A percentile compares a stretch with the other conserved stretches of the same genome.
Conservation (phyloP, 2,329 filamentous ascomycete species). For the Reticulascus tulasneorum region DNA sequence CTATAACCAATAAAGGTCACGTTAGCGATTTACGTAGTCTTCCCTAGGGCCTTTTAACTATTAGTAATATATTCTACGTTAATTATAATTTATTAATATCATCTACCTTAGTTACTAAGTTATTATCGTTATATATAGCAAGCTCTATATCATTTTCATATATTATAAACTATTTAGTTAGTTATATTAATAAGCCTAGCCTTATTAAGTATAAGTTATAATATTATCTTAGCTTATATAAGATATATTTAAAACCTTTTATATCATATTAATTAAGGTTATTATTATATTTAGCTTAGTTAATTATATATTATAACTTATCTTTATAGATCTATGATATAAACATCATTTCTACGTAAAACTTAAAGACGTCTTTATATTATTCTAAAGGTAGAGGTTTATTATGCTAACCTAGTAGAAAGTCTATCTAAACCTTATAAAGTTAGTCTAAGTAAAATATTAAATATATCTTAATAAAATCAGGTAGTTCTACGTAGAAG, state of each 20-base stretch:
- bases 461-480: too few species aligned
- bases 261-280: background rate
- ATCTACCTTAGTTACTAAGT: background rate
- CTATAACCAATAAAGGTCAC: background rate
- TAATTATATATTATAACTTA: background rate
- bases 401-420: too few species aligned
- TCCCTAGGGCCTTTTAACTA: background rate
- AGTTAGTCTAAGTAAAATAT: too few species aligned
- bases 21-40: background rate
- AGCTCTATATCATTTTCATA: background rate
- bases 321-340: background rate
- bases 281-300: background rate
- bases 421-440: too few species aligned
- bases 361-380: too few species aligned
- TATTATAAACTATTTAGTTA: too few species aligned
- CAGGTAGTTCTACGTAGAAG: too few species aligned
- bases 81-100: background rate
- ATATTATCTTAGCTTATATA: background rate
- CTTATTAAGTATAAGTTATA: too few species aligned
- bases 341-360: background rate
- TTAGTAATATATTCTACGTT: constrained; percentile 1
- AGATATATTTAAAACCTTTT: background rate
- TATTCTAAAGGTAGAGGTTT: too few species aligned
- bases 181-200: too few species aligned
- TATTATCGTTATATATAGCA: background rate